A percentile compares a stretch with the other conserved stretches of the same genome.
phyloP scores from a whole-genome alignment of 352 stramenopile genomes.

The Phytophthora vignae region DNA sequence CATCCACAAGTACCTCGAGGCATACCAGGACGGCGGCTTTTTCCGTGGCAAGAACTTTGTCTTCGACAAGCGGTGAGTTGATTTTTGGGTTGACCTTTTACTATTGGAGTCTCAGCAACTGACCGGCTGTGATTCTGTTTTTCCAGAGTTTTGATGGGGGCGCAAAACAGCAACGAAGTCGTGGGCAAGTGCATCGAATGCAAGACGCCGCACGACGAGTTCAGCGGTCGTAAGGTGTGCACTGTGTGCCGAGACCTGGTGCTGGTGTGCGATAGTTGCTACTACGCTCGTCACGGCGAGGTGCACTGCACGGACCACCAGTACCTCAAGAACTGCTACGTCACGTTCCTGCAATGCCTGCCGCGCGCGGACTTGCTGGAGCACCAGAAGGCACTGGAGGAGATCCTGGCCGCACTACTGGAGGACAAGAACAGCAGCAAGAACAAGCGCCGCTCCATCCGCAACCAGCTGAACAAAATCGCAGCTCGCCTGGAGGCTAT shows the following conservation, averaged over 20 bases:
- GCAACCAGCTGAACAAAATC: slow-evolving; percentile 77
- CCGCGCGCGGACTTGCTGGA: slow-evolving; percentile 47
- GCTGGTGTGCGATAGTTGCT: slow-evolving; percentile 74
- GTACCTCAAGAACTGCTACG: slow-evolving; percentile 77
- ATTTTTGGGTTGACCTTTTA: not conserved
- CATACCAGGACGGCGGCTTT: slow-evolving; percentile 65
- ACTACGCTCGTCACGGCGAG: slow-evolving; percentile 61
- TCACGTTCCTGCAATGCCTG: slow-evolving; percentile 78
- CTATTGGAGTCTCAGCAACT: not conserved
- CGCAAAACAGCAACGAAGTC: slow-evolving; percentile 61
- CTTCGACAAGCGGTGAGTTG: slow-evolving; percentile 77
- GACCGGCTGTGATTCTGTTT: not conserved
- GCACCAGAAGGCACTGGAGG: slow-evolving; percentile 57
- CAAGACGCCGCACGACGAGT: slow-evolving; percentile 59
- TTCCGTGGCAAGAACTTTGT: slow-evolving; percentile 87
- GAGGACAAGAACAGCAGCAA: slow-evolving; percentile 68
- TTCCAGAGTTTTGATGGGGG: slow-evolving; percentile 65
- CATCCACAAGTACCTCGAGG: slow-evolving; percentile 81
- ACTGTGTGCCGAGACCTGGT: slow-evolving; percentile 77
- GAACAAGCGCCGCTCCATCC: slow-evolving; percentile 76
- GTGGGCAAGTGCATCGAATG: slow-evolving; percentile 83
- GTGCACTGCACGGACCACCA: slow-evolving; percentile 81
- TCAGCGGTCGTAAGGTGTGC: slow-evolving; percentile 76
- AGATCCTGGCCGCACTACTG: slow-evolving; percentile 53
- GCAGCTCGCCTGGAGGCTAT: slow-evolving; percentile 52